Conservation (phyloP, 441 rosid species). For the Croton setiger region DNA sequence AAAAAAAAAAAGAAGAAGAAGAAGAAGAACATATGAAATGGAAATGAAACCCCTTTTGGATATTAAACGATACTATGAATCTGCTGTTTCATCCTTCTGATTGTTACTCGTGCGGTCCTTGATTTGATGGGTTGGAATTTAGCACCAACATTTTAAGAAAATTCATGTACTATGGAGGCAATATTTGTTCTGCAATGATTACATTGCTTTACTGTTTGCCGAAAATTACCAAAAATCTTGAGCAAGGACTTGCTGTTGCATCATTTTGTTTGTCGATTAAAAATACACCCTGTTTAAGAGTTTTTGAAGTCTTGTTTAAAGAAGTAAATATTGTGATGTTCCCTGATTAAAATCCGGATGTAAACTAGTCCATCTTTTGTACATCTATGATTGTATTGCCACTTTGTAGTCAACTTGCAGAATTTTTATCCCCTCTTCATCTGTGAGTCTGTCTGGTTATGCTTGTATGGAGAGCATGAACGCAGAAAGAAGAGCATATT, state of each 20-base stretch:
- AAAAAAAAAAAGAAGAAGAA: too few relatives aligned
- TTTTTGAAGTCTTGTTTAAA: neutral
- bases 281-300: neutral
- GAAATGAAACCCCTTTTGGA: neutral
- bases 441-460: neutral
- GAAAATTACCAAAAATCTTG: neutral
- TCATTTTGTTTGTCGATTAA: neutral
- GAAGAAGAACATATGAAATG: too few relatives aligned
- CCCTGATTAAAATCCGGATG: neutral
- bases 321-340: neutral
- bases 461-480: too few relatives aligned
- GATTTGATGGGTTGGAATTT: neutral
- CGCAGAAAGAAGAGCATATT: too few relatives aligned
- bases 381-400: neutral
- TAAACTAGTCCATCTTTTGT: neutral
- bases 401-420: neutral
- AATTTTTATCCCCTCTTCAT: neutral
- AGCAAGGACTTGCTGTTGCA: neutral
- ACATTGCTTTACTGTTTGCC: too few relatives aligned
- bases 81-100: neutral
- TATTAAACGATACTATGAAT: neutral
- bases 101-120: neutral
- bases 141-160: neutral
- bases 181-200: too few relatives aligned
- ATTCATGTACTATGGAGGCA: neutral